Percentiles rank a stretch among this genome's conserved stretches.
These are phyloP conservation scores for Draba incana DNA, from an alignment of 345 rosid genomes.

Conservation along the genomic window DNA sequence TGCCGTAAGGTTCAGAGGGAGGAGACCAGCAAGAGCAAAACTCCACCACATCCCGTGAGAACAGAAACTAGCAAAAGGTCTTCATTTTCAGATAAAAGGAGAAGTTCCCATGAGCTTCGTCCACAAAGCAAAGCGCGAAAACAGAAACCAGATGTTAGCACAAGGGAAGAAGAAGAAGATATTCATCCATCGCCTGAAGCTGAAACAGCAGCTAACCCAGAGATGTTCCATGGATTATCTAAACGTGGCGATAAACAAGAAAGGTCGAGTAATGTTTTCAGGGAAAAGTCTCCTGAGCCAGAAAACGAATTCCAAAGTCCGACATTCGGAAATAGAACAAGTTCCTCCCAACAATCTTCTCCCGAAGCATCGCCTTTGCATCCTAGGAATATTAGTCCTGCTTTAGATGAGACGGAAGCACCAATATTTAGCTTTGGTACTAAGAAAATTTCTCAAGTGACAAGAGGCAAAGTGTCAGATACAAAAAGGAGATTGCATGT, in stretches of 20 bases:
- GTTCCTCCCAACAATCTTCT: slow-evolving; percentile 48
- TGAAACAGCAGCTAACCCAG: slow-evolving; percentile 45
- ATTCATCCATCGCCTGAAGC: slow-evolving; percentile 41
- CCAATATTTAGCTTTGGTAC: slow-evolving; percentile 44
- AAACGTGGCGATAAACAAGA: slow-evolving; percentile 46
- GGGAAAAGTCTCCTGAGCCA: slow-evolving; percentile 42
- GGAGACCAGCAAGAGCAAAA: slow-evolving; percentile 45
- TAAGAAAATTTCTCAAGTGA: slow-evolving; percentile 46
- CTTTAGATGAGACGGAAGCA: slow-evolving; percentile 42
- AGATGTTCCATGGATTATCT: slow-evolving; percentile 38
- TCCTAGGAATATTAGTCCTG: slow-evolving; percentile 47
- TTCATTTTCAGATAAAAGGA: slow-evolving; percentile 46
- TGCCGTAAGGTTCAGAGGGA: slow-evolving; percentile 52
- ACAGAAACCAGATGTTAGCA: slow-evolving; percentile 41
- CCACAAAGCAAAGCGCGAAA: slow-evolving; percentile 37
- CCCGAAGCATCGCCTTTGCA: slow-evolving; percentile 49
- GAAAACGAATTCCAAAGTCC: slow-evolving; percentile 62
- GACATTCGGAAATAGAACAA: slow-evolving; percentile 57
- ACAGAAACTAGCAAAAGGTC: slow-evolving; percentile 50
- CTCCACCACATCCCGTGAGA: slow-evolving; percentile 44
- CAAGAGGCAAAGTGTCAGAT: slow-evolving; percentile 44
- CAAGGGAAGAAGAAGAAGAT: slow-evolving; percentile 42
- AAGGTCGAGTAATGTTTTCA: slow-evolving; percentile 38
- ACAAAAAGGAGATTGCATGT: slow-evolving; percentile 51
- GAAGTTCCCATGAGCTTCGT: slow-evolving; percentile 35